Conservation (phyloP, 148 eudicot species). For the Rheum nobile region DNA sequence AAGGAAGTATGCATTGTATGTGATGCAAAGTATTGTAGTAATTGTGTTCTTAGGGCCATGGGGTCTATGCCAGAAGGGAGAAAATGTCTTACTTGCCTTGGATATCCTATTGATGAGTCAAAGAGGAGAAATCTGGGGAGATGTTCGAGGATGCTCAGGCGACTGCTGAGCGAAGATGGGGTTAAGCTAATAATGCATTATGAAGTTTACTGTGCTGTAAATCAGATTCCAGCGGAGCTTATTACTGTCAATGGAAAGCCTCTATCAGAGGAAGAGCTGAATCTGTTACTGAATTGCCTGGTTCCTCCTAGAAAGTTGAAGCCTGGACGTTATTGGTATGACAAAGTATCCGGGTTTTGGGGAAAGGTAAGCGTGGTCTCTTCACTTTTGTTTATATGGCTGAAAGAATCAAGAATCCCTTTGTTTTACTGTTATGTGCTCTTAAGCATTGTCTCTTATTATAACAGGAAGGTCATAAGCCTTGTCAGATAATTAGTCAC, state of each 20-base stretch:
- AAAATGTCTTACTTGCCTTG: constrained; percentile 86
- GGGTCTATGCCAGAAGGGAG: constrained; percentile 99
- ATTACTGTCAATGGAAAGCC: constrained; percentile 56
- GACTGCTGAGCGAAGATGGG: constrained; percentile 22
- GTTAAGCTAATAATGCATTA: constrained; percentile 39
- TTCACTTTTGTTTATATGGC: background rate
- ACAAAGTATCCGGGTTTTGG: constrained; percentile 99
- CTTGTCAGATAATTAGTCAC: constrained; percentile 66
- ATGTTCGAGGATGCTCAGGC: constrained; percentile 43
- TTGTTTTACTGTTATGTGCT: background rate
- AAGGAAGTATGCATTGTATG: constrained; percentile 94
- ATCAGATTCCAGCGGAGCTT: constrained; percentile 50
- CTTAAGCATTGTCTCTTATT: constrained; percentile 1
- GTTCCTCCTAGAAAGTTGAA: constrained; percentile 83
- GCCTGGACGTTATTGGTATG: constrained; percentile 96
- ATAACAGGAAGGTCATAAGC: constrained; percentile 69
- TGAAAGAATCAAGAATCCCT: background rate
- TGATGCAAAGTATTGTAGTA: constrained; percentile 80
- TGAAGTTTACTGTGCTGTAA: constrained; percentile 44
- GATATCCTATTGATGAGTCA: constrained; percentile 77
- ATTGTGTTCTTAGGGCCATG: constrained; percentile 92
- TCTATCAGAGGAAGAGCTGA: constrained; percentile 42
- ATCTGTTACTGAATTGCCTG: constrained; percentile 30
- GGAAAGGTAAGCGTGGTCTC: constrained; percentile 64
- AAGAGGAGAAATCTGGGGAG: constrained; percentile 67